Conservation (phyloP, 2,329 filamentous ascomycete genomes). For the Colletotrichum navitas region DNA sequence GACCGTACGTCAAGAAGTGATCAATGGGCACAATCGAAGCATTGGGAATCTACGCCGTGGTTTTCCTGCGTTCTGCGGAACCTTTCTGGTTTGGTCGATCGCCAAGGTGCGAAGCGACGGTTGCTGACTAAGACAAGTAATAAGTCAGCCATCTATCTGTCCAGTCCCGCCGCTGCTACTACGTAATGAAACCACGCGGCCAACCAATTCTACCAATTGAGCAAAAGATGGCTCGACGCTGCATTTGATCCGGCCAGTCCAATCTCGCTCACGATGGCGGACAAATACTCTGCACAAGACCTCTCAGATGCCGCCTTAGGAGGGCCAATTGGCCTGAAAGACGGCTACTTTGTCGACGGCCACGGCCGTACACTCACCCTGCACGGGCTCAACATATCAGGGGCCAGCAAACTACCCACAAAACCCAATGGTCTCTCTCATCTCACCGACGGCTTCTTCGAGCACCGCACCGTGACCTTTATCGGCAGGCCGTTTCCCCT, state of each 20-base stretch:
- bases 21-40: too few relatives aligned
- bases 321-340: slow-evolving; percentile 48
- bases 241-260: slow-evolving; percentile 13
- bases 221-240: not conserved
- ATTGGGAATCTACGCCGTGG: not conserved
- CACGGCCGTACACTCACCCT: slow-evolving; percentile 55
- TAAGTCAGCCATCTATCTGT: slow-evolving; percentile 12
- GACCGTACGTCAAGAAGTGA: not conserved
- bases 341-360: slow-evolving; percentile 51
- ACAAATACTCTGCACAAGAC: slow-evolving; percentile 47
- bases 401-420: slow-evolving; percentile 56
- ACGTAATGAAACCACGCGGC: not conserved
- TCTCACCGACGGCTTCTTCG: slow-evolving; percentile 56
- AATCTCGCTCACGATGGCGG: slow-evolving; percentile 13
- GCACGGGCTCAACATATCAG: slow-evolving; percentile 58
- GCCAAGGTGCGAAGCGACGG: not conserved
- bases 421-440: slow-evolving; percentile 53
- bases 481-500: slow-evolving; percentile 54
- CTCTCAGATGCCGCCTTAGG: slow-evolving; percentile 53
- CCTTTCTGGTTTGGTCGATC: too few relatives aligned
- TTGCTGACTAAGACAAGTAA: slow-evolving; percentile 22
- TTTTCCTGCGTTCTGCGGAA: not conserved
- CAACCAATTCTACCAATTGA: not conserved
- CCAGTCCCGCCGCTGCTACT: not conserved
- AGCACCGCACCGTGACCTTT: slow-evolving; percentile 55